A percentile compares a stretch with the other conserved stretches of the same genome.
phyloP scores from a whole-genome alignment of 1,284 basidiomycete genomes.

The Clitocybe nebularis region DNA sequence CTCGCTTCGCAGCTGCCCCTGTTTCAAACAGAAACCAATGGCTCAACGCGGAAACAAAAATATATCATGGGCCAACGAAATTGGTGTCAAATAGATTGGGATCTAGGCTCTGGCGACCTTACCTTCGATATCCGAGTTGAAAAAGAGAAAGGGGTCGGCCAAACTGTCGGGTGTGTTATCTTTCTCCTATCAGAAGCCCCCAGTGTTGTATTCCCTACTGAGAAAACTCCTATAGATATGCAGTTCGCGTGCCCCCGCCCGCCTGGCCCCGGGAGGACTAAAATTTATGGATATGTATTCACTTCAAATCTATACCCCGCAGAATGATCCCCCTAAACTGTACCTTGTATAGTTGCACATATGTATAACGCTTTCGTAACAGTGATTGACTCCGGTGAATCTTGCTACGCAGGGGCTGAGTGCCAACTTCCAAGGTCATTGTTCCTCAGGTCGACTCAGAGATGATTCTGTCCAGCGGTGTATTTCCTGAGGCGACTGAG shows the following conservation, averaged over 20 bases:
- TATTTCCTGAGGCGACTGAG: conserved; percentile 6
- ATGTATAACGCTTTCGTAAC: background rate
- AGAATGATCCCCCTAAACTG: background rate
- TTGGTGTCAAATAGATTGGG: conserved; percentile 79
- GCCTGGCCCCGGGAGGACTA: conserved; percentile 33
- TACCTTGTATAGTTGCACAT: conserved; percentile 2
- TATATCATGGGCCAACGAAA: conserved; percentile 87
- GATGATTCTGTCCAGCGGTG: conserved; percentile 1
- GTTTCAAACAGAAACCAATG: conserved; percentile 79
- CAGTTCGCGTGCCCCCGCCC: conserved; percentile 46
- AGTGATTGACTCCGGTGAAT: no score
- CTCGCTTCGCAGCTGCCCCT: conserved; percentile 58
- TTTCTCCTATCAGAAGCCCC: background rate
- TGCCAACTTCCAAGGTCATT: no score
- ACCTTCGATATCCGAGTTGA: conserved; percentile 90
- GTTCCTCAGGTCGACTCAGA: background rate
- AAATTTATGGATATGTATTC: background rate
- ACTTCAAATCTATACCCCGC: background rate
- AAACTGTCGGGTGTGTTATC: conserved; percentile 61
- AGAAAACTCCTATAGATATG: conserved; percentile 41
- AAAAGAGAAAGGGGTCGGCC: conserved; percentile 73
- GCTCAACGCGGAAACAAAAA: conserved; percentile 64
- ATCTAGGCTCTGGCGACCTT: conserved; percentile 59
- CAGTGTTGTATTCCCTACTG: conserved; percentile 9
- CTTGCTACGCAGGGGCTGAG: background rate